A percentile compares a stretch with the other conserved stretches of the same genome.
Conservation (phyloP, 345 rosid genomes). For the Aegle marmelos region DNA sequence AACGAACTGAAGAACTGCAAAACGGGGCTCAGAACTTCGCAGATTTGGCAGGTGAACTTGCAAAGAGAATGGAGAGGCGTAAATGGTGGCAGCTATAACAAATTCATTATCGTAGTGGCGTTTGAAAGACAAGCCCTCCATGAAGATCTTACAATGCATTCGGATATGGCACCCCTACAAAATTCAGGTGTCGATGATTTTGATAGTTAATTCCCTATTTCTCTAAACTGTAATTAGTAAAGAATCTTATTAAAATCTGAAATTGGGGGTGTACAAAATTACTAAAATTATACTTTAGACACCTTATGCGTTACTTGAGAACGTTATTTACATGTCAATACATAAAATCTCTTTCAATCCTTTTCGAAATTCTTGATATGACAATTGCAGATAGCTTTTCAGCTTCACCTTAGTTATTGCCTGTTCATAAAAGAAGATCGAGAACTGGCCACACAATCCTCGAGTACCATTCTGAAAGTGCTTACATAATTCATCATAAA, state of each 20-base stretch:
- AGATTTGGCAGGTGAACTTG: conserved; percentile 71
- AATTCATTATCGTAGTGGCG: not conserved
- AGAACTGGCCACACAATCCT: not conserved
- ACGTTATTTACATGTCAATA: not conserved
- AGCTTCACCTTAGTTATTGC: not conserved
- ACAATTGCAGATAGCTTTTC: not conserved
- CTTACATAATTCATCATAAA: not conserved
- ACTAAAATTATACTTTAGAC: not conserved
- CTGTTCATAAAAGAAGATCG: not conserved
- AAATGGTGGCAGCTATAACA: conserved; percentile 80
- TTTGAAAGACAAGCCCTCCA: not conserved
- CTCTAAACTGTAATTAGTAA: not conserved
- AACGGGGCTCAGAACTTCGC: conserved; percentile 76
- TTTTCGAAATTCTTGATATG: not conserved
- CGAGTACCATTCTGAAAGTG: not conserved
- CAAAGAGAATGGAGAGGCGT: conserved; percentile 78
- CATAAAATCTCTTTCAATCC: not conserved
- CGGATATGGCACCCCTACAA: not conserved
- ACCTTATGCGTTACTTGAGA: not conserved
- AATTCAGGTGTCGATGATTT: not conserved
- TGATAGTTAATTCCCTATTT: not conserved
- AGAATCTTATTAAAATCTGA: not conserved
- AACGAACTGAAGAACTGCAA: conserved; percentile 75
- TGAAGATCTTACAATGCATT: not conserved
- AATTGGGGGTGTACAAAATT: not conserved